Evolutionary conservation across 169 alveolate genomes (phyloP).

Genomic region (Plasmodium knowlesi): DNA sequence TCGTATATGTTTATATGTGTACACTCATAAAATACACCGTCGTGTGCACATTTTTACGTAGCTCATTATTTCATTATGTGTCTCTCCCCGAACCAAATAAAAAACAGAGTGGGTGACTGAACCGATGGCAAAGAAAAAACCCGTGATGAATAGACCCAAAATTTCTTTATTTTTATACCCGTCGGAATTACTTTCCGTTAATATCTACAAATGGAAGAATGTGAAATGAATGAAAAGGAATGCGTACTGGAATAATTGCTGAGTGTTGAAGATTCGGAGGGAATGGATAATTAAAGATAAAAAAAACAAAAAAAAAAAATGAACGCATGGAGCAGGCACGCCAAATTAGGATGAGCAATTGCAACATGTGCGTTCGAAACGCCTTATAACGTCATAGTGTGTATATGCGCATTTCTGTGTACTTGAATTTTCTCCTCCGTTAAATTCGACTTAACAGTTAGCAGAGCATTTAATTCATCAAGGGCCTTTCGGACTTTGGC

Average conservation of each 20-base stretch:
- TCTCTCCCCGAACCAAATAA: slow-evolving; percentile 52
- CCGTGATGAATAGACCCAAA: slow-evolving; percentile 58
- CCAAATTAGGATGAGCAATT: background rate
- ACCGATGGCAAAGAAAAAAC: slow-evolving; percentile 64
- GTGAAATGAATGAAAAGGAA: background rate
- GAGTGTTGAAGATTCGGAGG: background rate
- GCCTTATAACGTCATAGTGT: background rate
- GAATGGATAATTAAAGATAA: slow-evolving; percentile 1
- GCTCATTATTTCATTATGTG: background rate
- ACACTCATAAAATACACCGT: background rate
- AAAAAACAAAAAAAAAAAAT: slow-evolving; percentile 5
- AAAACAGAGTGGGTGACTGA: slow-evolving; percentile 62
- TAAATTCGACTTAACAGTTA: slow-evolving; percentile 33
- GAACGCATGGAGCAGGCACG: background rate
- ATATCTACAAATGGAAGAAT: slow-evolving; percentile 60
- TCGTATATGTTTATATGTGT: background rate
- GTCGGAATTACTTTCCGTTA: slow-evolving; percentile 51
- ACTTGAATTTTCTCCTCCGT: slow-evolving; percentile 64
- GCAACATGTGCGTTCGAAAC: background rate
- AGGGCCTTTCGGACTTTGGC: slow-evolving; percentile 32
- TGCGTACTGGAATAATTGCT: background rate
- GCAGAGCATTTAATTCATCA: slow-evolving; percentile 51
- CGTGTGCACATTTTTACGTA: background rate
- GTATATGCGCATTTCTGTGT: background rate
- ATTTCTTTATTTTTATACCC: slow-evolving; percentile 59